These are phyloP conservation scores for Yarrowia sp. DNA, from an alignment of 805 yeast species.

Conservation along the genomic window DNA sequence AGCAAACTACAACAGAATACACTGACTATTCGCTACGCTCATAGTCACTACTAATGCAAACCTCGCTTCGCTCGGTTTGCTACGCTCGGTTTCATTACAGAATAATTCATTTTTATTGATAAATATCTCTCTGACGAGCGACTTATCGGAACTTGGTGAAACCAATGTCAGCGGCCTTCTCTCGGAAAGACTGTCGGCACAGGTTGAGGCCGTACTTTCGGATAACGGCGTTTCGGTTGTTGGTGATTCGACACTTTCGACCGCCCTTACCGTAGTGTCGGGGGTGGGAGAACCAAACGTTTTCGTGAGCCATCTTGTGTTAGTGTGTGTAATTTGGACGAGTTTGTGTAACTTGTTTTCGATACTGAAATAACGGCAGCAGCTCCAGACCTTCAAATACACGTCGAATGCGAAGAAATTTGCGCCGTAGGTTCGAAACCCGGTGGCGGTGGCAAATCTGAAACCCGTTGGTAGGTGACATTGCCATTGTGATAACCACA, in stretches of 20 bases:
- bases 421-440: too few relatives aligned
- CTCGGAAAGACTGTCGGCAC: slow-evolving; percentile 99
- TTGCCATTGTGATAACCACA: too few relatives aligned
- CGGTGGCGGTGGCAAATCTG: too few relatives aligned
- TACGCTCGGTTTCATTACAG: neutral
- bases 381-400: neutral
- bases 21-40: too few relatives aligned
- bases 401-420: neutral
- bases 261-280: slow-evolving; percentile 99
- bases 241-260: slow-evolving; percentile 99
- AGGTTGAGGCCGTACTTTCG: slow-evolving; percentile 99
- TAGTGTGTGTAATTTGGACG: slow-evolving; percentile 23
- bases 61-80: neutral
- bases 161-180: slow-evolving; percentile 98
- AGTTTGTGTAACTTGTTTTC: too few relatives aligned
- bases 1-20: too few relatives aligned
- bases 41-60: too few relatives aligned
- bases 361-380: neutral
- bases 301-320: slow-evolving; percentile 98
- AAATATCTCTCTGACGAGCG: neutral
- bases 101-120: slow-evolving; percentile 19
- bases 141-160: slow-evolving; percentile 97
- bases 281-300: slow-evolving; percentile 99
- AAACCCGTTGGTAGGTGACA: too few relatives aligned
- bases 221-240: slow-evolving; percentile 98